Evolutionary conservation across 495 filamentous ascomycete genomes (phyloP), one percentile per base, ranked within the genome.

Genomic region (Daldinia bambusicola): DNA sequence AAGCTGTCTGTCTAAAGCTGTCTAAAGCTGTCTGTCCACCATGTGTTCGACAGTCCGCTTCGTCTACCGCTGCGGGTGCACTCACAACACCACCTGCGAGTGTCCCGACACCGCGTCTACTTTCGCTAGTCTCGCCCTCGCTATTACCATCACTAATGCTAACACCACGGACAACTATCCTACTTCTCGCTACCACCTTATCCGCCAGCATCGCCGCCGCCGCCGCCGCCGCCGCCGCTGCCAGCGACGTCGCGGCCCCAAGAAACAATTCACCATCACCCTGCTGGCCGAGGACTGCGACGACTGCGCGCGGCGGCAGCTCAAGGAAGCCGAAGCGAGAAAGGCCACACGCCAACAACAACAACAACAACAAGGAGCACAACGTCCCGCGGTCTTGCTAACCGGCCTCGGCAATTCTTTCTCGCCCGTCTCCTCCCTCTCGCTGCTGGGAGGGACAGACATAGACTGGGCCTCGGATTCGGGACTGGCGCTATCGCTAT

Each of bases 1-100:
- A n/a, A n/a, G n/a, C n/a, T n/a, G n/a, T n/a, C n/a, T n/a, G n/a
- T n/a, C n/a, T n/a, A n/a, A n/a, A n/a, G n/a, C n/a, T n/a, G n/a
- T n/a, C n/a, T n/a, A n/a, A n/a, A n/a, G n/a, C n/a, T n/a, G n/a
- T n/a, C n/a, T n/a, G n/a, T n/a, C n/a, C n/a, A n/a, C 43, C 52
- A 77, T 77, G 75, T 77, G 75, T 31, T 68, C 59, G 8, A 55
- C 60, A 0, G 61, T 77, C 30, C 38, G 26, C 2, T 77, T 72
- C 60, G 43, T 16, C 36, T 77, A 77, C 55, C 61, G 56, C 14
- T 77, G 75, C 58, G 72, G 75, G 38, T 77, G 72, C 36, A 18
- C 37, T 52, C 63, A 75, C 40, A 45, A 6, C 18, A 56, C 65
- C 14, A 57, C 57, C 10, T 77, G 75, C 58, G 52, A 73, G 22